These are phyloP conservation scores for Dactylellina sp. DNA, from an alignment of 2,329 filamentous ascomycete genomes.

Conservation along the genomic window DNA sequence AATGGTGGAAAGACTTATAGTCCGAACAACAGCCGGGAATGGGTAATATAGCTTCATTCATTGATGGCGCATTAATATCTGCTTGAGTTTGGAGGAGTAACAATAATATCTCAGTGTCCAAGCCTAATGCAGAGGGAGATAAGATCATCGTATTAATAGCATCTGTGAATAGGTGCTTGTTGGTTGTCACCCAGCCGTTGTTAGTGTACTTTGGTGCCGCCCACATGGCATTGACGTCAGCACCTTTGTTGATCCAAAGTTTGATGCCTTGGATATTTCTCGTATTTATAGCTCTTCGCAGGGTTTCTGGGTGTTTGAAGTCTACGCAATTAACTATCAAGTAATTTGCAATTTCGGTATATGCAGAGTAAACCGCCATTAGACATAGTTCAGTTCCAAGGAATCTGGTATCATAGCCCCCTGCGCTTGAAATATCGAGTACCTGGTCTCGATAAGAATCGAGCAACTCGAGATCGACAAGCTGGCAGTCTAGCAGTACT, in stretches of 20 bases:
- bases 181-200: too few species aligned
- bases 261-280: neutral
- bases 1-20: neutral
- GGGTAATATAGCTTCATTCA: neutral
- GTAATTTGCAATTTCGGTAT: slow-evolving; percentile 1
- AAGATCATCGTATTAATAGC: too few species aligned
- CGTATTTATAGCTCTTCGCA: too few species aligned
- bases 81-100: neutral
- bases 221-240: neutral
- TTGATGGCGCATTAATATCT: slow-evolving; percentile 5
- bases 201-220: too few species aligned
- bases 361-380: neutral
- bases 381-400: neutral
- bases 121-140: too few species aligned
- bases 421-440: too few species aligned
- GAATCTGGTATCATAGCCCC: too few species aligned
- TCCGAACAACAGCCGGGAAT: too few species aligned
- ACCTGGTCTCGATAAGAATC: neutral
- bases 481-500: neutral
- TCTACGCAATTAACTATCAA: slow-evolving; percentile 6
- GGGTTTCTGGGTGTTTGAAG: slow-evolving; percentile 16
- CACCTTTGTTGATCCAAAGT: slow-evolving; percentile 6
- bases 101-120: neutral
- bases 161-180: too few species aligned
- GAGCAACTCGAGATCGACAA: neutral